phyloP scores from a whole-genome alignment of 306 rosid genomes.

The Gleditsia sinensis region DNA sequence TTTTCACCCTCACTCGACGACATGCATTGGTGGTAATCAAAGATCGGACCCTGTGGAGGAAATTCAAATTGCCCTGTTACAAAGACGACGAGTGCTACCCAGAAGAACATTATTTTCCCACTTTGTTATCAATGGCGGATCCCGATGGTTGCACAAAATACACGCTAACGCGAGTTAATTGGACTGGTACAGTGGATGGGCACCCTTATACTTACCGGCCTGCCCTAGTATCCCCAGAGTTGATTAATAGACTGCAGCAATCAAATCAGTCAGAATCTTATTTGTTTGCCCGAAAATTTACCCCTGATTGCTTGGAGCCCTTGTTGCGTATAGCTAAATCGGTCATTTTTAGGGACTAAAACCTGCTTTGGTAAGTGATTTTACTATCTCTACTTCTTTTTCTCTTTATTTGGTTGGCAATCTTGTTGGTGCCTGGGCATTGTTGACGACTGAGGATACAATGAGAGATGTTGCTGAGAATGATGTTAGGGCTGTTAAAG shows the following conservation, averaged over 20 bases:
- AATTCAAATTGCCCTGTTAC: conserved; percentile 75
- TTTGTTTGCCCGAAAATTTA: conserved; percentile 83
- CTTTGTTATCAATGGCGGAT: conserved; percentile 80
- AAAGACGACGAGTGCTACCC: conserved; percentile 77
- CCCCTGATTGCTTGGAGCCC: conserved; percentile 79
- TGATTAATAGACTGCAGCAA: conserved; percentile 54
- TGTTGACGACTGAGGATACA: neutral
- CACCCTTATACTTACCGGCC: conserved; percentile 79
- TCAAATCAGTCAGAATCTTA: conserved; percentile 78
- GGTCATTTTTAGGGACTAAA: conserved; percentile 76
- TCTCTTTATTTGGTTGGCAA: neutral
- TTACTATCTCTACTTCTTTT: neutral
- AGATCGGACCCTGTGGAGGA: conserved; percentile 79
- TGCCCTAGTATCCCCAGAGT: conserved; percentile 54
- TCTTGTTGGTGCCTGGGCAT: neutral
- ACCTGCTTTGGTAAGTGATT: conserved; percentile 45
- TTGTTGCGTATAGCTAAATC: conserved; percentile 66
- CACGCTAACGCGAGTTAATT: conserved; percentile 80
- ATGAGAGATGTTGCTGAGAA: neutral
- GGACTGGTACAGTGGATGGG: conserved; percentile 87
- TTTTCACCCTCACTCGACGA: conserved; percentile 68
- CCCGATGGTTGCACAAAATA: conserved; percentile 77
- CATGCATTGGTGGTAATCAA: conserved; percentile 70
- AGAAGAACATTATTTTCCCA: conserved; percentile 94
- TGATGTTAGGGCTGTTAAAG: neutral